phyloP scores from a whole-genome alignment of 2,329 filamentous ascomycete species.

The Chaetomiaceae sp. region DNA sequence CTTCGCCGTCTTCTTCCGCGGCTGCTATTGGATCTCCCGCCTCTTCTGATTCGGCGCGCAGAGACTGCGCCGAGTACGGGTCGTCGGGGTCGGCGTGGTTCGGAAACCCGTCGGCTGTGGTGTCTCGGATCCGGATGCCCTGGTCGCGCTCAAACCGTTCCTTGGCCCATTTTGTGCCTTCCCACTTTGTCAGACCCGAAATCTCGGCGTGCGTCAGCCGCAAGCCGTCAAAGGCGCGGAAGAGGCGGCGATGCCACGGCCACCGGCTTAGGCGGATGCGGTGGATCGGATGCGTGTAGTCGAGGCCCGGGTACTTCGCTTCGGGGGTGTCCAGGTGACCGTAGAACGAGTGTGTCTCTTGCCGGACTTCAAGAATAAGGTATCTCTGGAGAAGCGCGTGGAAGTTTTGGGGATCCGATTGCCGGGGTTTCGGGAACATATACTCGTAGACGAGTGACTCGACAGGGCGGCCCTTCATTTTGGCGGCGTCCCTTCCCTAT shows the following conservation, averaged over 20 bases:
- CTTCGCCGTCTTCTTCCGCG: slow-evolving; percentile 8
- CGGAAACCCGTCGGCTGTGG: slow-evolving; percentile 63
- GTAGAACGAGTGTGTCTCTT: slow-evolving; percentile 74
- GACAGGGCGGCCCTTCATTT: slow-evolving; percentile 68
- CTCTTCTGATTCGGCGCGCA: slow-evolving; percentile 9
- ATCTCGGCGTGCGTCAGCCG: slow-evolving; percentile 67
- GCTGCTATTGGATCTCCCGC: not conserved
- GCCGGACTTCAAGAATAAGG: slow-evolving; percentile 72
- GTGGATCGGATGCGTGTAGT: slow-evolving; percentile 70
- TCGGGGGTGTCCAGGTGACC: slow-evolving; percentile 74
- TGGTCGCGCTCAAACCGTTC: slow-evolving; percentile 75
- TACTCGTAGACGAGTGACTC: slow-evolving; percentile 69
- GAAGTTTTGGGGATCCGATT: slow-evolving; percentile 68
- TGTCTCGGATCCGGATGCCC: slow-evolving; percentile 64
- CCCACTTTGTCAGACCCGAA: slow-evolving; percentile 70
- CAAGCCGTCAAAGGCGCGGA: slow-evolving; percentile 68
- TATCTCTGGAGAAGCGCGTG: slow-evolving; percentile 63
- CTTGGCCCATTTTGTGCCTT: slow-evolving; percentile 78
- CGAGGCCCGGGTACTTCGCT: slow-evolving; percentile 75
- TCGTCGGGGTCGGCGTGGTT: slow-evolving; percentile 54
- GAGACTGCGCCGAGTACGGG: slow-evolving; percentile 24
- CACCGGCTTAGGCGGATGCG: slow-evolving; percentile 73
- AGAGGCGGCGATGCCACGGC: slow-evolving; percentile 70
- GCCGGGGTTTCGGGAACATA: slow-evolving; percentile 65
- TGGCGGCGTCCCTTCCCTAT: slow-evolving; percentile 19